Evolutionary conservation across 2,329 filamentous ascomycete species (phyloP).

Genomic region (Arthrobotrys pseudoclavata): DNA sequence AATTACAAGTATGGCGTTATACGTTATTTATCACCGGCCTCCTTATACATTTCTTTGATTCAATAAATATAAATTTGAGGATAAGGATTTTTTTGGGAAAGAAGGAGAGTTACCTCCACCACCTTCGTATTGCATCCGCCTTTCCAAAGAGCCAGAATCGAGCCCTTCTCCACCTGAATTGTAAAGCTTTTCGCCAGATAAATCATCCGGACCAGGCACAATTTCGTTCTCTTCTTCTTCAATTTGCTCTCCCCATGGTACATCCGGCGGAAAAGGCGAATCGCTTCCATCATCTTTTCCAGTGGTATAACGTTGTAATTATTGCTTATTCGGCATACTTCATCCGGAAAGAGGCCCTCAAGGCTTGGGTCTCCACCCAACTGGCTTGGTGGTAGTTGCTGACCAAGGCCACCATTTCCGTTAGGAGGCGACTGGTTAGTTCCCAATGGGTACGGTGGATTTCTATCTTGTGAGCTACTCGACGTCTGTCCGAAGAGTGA

Average conservation of each 20-base stretch:
- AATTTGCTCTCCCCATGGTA: background rate
- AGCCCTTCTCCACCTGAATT: background rate
- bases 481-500: constrained; percentile 1
- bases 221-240: background rate
- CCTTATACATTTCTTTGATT: no score
- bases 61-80: no score
- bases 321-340: background rate
- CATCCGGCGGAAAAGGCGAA: background rate
- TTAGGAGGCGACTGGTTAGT: constrained; percentile 4
- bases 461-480: background rate
- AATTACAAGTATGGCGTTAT: no score
- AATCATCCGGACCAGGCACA: background rate
- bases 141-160: background rate
- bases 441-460: constrained; percentile 4
- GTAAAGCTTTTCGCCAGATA: background rate
- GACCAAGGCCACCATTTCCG: background rate
- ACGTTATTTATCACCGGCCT: no score
- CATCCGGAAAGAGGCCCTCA: background rate
- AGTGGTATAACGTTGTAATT: background rate
- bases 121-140: background rate
- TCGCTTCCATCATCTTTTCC: background rate
- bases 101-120: no score
- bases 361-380: background rate
- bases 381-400: background rate
- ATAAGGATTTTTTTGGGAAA: no score